Evolutionary conservation across 495 filamentous ascomycete genomes (phyloP).

Genomic region (Staphylotrichum tortipilum): DNA sequence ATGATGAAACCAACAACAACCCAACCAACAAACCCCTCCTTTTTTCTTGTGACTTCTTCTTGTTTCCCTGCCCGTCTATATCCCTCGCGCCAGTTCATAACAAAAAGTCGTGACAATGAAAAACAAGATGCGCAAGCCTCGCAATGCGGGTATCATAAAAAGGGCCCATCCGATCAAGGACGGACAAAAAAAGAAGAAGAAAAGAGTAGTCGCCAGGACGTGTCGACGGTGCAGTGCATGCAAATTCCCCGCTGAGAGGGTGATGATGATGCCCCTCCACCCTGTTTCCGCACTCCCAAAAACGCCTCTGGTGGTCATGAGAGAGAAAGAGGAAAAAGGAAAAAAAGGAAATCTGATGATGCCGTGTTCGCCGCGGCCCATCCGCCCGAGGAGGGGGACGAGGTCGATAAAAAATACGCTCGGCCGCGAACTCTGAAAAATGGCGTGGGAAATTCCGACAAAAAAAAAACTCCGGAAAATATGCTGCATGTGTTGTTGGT

Average conservation of each 20-base stretch:
- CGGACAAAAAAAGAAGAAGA: too few species aligned
- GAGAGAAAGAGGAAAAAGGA: not conserved
- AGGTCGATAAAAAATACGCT: too few species aligned
- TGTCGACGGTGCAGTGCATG: slow-evolving; percentile 11
- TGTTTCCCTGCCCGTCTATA: slow-evolving; percentile 15
- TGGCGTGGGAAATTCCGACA: too few species aligned
- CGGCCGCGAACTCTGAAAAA: too few species aligned
- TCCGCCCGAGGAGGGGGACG: too few species aligned
- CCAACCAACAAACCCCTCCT: too few species aligned
- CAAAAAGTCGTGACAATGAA: too few species aligned
- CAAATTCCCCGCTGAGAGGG: too few species aligned
- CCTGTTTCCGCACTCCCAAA: not conserved
- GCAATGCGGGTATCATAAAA: slow-evolving; percentile 15
- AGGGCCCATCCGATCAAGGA: not conserved
- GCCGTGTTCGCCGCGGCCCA: too few species aligned
- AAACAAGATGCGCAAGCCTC: slow-evolving; percentile 4
- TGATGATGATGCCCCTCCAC: too few species aligned
- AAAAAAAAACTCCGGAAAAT: not conserved
- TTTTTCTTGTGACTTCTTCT: too few species aligned
- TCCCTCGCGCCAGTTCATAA: slow-evolving; percentile 12
- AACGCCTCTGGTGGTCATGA: slow-evolving; percentile 3
- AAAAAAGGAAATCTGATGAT: not conserved
- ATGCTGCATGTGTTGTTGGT: not conserved
- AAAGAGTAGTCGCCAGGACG: slow-evolving; percentile 8
- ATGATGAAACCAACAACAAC: too few species aligned